Percentiles rank a stretch among this genome's conserved stretches.
These are phyloP conservation scores for Ascochyta fabae DNA, from an alignment of 2,329 filamentous ascomycete species.

Conservation along the genomic window DNA sequence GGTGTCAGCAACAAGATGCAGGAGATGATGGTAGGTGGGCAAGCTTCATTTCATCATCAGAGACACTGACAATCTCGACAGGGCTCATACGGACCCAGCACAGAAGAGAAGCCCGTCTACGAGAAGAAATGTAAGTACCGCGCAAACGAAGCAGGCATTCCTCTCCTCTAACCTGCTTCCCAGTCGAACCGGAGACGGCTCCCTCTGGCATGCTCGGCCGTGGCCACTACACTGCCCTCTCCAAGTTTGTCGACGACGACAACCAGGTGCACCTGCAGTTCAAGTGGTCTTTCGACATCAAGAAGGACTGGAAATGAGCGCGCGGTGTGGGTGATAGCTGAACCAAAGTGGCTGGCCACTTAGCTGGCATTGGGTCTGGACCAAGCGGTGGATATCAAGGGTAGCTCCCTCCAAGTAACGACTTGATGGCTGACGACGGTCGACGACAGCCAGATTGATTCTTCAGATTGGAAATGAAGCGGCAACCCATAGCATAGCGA, in stretches of 20 bases:
- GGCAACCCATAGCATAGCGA: conserved; percentile 20
- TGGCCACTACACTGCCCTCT: conserved; percentile 87
- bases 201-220: conserved; percentile 89
- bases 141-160: neutral
- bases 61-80: conserved; percentile 48
- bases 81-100: conserved; percentile 94
- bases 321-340: neutral
- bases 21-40: conserved; percentile 85
- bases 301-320: conserved; percentile 83
- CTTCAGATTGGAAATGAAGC: conserved; percentile 15
- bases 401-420: conserved; percentile 27
- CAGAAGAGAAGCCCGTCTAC: conserved; percentile 82
- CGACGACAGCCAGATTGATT: conserved; percentile 23
- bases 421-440: conserved; percentile 36
- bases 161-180: conserved; percentile 14
- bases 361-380: conserved; percentile 18
- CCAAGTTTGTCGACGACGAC: conserved; percentile 95
- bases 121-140: conserved; percentile 82
- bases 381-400: conserved; percentile 27
- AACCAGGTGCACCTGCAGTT: conserved; percentile 88
- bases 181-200: conserved; percentile 90
- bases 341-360: conserved; percentile 14
- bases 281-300: conserved; percentile 95
- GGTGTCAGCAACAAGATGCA: conserved; percentile 89
- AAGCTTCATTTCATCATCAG: neutral